Evolutionary conservation across 371 early-diverging fungal species (phyloP).

Genomic region (Apophysomyces variabilis): DNA sequence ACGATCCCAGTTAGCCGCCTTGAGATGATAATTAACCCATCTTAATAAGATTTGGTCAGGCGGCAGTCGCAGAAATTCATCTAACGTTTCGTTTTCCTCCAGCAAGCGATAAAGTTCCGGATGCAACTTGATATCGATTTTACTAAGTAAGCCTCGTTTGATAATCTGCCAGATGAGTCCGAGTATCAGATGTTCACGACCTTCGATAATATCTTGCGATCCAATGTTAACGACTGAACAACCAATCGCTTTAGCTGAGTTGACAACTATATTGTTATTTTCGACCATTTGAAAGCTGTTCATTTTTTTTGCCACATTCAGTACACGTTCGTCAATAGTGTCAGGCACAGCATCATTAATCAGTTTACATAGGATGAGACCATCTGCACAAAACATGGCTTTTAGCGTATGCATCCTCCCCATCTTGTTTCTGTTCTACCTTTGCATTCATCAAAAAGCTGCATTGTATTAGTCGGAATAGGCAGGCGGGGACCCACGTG

Average conservation of each 20-base stretch:
- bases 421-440: constrained; percentile 29
- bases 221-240: constrained; percentile 95
- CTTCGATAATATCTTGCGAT: constrained; percentile 89
- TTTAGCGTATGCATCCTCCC: background rate
- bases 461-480: constrained; percentile 86
- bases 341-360: constrained; percentile 92
- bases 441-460: constrained; percentile 88
- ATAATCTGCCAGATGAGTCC: constrained; percentile 97
- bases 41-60: constrained; percentile 91
- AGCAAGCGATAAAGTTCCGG: constrained; percentile 93
- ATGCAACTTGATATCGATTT: constrained; percentile 92
- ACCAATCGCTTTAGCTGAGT: constrained; percentile 95
- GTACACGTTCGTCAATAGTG: constrained; percentile 95
- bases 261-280: constrained; percentile 94
- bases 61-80: constrained; percentile 85
- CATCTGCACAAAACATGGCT: constrained; percentile 58
- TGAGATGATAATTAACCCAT: constrained; percentile 96
- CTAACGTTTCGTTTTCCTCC: constrained; percentile 86
- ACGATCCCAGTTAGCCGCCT: constrained; percentile 83
- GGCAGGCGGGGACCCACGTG: constrained; percentile 83
- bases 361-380: constrained; percentile 88
- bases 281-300: constrained; percentile 91
- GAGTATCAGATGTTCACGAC: constrained; percentile 88
- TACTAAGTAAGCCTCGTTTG: constrained; percentile 89
- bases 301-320: constrained; percentile 80